phyloP scores from a whole-genome alignment of 2,329 filamentous ascomycete species.

The Beauveria caledonica region DNA sequence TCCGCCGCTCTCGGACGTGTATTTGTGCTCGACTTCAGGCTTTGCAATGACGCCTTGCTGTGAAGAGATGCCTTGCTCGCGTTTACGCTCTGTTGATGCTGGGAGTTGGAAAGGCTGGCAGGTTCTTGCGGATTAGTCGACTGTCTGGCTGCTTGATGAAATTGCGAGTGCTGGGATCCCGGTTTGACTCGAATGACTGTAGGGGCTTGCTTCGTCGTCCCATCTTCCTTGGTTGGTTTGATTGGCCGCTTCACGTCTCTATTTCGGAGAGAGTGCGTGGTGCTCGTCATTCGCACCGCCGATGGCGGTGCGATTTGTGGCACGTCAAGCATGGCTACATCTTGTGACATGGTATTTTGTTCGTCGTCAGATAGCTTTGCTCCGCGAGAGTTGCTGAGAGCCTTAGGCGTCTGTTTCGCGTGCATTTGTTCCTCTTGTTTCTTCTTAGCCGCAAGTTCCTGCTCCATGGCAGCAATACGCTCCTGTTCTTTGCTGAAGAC shows the following conservation, averaged over 20 bases:
- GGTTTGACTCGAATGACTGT: constrained; percentile 67
- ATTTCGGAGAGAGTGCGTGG: constrained; percentile 39
- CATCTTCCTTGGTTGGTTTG: constrained; percentile 53
- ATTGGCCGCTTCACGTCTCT: constrained; percentile 51
- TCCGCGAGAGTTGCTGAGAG: constrained; percentile 46
- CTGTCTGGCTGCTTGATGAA: constrained; percentile 49
- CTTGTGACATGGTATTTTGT: constrained; percentile 28
- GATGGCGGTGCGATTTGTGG: constrained; percentile 51
- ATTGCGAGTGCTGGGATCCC: constrained; percentile 52
- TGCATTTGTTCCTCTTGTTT: constrained; percentile 41
- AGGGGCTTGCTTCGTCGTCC: constrained; percentile 56
- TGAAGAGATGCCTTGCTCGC: constrained; percentile 59
- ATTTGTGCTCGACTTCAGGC: constrained; percentile 56
- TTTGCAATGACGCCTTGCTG: constrained; percentile 45
- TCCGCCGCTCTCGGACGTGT: constrained; percentile 64
- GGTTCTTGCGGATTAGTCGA: constrained; percentile 48
- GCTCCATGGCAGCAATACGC: constrained; percentile 44
- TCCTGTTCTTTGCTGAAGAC: constrained; percentile 52
- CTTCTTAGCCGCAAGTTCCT: constrained; percentile 43
- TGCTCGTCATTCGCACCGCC: constrained; percentile 45
- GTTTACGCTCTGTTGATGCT: constrained; percentile 49
- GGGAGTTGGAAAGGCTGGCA: constrained; percentile 22
- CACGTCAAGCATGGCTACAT: constrained; percentile 50
- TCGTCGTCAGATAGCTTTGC: constrained; percentile 28
- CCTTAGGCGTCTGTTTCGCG: constrained; percentile 34